Conservation (phyloP, 768 basidiomycete species). For the Serendipita sp. region DNA sequence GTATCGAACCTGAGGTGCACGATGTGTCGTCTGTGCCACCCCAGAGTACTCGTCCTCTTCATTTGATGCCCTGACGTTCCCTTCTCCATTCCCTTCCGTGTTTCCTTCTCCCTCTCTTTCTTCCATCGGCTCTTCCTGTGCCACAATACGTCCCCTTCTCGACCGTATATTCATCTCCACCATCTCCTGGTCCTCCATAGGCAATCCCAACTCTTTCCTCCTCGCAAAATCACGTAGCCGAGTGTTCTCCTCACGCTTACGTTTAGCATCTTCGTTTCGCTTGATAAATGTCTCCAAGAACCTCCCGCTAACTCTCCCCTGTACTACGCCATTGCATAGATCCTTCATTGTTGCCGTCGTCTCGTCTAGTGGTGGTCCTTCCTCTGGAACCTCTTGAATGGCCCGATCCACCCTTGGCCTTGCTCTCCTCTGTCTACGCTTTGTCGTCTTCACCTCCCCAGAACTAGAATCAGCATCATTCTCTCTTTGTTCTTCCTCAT, state of each 20-base stretch:
- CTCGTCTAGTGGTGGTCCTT: not conserved
- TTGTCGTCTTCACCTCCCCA: not conserved
- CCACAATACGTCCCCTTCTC: not conserved
- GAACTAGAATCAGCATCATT: not conserved
- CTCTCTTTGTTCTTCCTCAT: not conserved
- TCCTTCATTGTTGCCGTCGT: not conserved
- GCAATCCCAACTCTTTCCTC: not conserved
- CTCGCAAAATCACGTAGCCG: not conserved
- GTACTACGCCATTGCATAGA: not conserved
- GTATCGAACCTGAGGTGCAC: slow-evolving; percentile 37
- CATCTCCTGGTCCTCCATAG: not conserved
- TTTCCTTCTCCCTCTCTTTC: not conserved
- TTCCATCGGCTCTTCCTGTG: not conserved
- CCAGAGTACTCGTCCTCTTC: not conserved
- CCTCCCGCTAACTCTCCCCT: not conserved
- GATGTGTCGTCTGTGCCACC: not conserved
- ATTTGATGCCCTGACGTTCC: not conserved
- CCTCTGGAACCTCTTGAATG: not conserved
- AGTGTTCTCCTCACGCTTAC: not conserved
- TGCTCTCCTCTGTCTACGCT: not conserved
- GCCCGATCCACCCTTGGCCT: not conserved
- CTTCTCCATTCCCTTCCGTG: not conserved
- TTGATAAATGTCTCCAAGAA: slow-evolving; percentile 1
- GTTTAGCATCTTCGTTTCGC: not conserved
- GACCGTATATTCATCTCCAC: not conserved